Evolutionary conservation across 1,139 yeast genomes (phyloP).

Genomic region (Zygosaccharomyces pseudobailii): DNA sequence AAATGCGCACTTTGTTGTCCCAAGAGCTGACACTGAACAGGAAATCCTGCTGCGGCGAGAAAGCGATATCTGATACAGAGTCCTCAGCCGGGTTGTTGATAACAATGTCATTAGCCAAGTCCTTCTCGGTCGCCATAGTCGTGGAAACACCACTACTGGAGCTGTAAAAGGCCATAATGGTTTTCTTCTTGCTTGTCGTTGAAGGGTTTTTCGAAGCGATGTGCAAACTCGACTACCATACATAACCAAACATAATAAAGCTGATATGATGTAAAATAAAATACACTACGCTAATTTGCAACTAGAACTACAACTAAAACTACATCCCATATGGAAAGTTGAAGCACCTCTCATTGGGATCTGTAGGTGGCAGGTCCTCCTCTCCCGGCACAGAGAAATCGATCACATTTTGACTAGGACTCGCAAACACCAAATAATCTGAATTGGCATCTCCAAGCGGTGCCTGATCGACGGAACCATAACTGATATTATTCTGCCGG

Average conservation of each 20-base stretch:
- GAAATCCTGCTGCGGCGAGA: conserved; percentile 88
- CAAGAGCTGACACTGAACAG: conserved; percentile 77
- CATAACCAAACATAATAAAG: background rate
- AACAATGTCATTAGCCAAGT: conserved; percentile 69
- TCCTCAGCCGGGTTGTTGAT: conserved; percentile 87
- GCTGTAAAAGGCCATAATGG: conserved; percentile 27
- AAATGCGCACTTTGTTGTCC: conserved; percentile 93
- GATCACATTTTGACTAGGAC: background rate
- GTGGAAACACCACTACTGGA: conserved; percentile 28
- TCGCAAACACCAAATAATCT: background rate
- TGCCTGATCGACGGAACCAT: background rate
- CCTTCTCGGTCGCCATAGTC: conserved; percentile 59
- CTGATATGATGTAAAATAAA: background rate
- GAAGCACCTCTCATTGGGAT: background rate
- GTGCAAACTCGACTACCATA: background rate
- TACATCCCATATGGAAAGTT: background rate
- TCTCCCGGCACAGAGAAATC: background rate
- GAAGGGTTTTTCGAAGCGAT: background rate
- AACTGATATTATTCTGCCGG: background rate
- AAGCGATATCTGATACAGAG: conserved; percentile 78
- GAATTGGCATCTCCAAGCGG: background rate
- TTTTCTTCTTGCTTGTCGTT: background rate
- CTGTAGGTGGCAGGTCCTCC: background rate
- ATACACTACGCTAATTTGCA: background rate
- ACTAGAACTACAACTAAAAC: background rate